Evolutionary conservation across 2,329 filamentous ascomycete genomes (phyloP).

Genomic region (Aaosphaeria pasadenensis): DNA sequence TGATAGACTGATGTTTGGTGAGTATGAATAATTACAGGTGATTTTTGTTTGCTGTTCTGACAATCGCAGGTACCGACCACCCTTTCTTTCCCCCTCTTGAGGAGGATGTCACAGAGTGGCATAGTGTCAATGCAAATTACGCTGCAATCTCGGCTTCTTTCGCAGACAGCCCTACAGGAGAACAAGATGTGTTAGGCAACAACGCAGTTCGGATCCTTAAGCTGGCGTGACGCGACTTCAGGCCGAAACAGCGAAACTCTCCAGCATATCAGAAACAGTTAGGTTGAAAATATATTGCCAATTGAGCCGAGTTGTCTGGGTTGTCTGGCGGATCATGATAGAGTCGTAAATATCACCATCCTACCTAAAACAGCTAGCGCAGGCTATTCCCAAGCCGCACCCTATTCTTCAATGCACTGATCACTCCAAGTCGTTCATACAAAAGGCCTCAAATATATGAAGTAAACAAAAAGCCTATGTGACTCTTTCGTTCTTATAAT

Average conservation of each 20-base stretch:
- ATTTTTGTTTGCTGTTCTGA: not conserved
- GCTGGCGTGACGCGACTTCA: slow-evolving; percentile 5
- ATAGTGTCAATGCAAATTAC: slow-evolving; percentile 63
- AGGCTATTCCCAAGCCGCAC: too few species aligned
- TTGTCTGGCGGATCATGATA: not conserved
- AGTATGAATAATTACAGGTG: slow-evolving; percentile 12
- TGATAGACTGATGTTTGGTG: slow-evolving; percentile 72
- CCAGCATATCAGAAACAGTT: not conserved
- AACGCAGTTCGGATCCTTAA: slow-evolving; percentile 57
- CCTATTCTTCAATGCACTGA: too few species aligned
- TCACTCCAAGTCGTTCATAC: too few species aligned
- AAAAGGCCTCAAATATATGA: too few species aligned
- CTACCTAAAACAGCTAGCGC: too few species aligned
- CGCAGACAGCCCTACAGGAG: slow-evolving; percentile 43
- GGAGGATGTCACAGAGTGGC: slow-evolving; percentile 63
- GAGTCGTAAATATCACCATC: not conserved
- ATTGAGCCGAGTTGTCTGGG: not conserved
- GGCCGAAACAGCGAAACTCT: not conserved
- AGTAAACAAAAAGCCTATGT: too few species aligned
- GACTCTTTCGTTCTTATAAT: too few species aligned
- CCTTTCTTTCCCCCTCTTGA: slow-evolving; percentile 79
- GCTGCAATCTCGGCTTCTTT: slow-evolving; percentile 55
- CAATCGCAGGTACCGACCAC: slow-evolving; percentile 64
- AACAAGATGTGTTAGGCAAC: slow-evolving; percentile 56
- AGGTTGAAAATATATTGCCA: not conserved